Base-by-base conservation (phyloP, 2,329 filamentous ascomycete genomes). In the Colletotrichum karsti region DNA sequence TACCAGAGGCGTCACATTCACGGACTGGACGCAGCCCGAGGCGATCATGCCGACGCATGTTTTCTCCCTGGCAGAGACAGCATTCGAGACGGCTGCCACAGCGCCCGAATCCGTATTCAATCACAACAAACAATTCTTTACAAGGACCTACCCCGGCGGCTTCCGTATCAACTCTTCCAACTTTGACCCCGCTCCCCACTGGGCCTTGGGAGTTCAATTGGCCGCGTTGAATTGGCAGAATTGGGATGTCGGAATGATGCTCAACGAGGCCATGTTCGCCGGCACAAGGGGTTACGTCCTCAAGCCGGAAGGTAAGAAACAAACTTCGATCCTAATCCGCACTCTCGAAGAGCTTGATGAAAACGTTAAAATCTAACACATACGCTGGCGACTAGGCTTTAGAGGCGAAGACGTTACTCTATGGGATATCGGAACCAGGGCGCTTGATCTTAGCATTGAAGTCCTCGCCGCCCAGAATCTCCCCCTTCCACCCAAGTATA, bases 141-240 rank as follows among this genome's bases (percentile, higher is more conserved):
- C 98, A 92, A 90, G 95, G 18, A 92, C 93, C 0, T 98, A 97
- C 74, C 95, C 95, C 0, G 94, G 92, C 35, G 93, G 93, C 1
- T 85, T 94, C 64, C 90, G 95, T 7, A 90, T 98, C 59, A 87
- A 89, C 67, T 97, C 93, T 0, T 96, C 93, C 1, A 98, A 98
- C 76, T 84, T 97, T 12, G 93, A 97, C 72, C 94, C 95, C 4
- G 88, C 90, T 1, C 86, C 91, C 4, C 96, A 95, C 79, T 98
- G 95, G 95, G 87, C 93, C 33, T 91, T 93, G 71, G 95, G 95
- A 13, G 91, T 97, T 3, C 95, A 98, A 79, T 91, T 98, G 72
- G 94, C 96, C 2, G 95, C 95, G 0, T 83, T 98, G 68, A 98
- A 98, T 80, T 98, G 95, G 93, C 95, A 98, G 79, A 91, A 91